Percentiles rank a stretch among this genome's conserved stretches.
phyloP scores from a whole-genome alignment of 208 protist species.

The Wallacemonas collosoma region DNA sequence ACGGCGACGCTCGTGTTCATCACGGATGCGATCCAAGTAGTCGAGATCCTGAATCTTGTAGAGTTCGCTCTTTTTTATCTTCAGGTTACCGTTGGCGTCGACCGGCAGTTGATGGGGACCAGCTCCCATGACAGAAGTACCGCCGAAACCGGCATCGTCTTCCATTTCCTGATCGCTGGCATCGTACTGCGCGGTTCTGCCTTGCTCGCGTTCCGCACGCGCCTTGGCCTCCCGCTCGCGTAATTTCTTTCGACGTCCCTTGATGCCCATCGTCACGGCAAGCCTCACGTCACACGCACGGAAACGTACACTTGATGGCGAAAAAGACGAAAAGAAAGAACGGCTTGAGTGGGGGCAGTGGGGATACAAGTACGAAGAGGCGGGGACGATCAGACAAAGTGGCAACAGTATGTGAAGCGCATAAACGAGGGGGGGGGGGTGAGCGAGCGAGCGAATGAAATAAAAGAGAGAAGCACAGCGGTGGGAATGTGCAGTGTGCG shows the following conservation, averaged over 20 bases:
- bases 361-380: no score
- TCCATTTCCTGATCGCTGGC: neutral
- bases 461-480: no score
- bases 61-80: conserved; percentile 86
- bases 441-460: no score
- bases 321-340: no score
- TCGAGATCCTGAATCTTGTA: conserved; percentile 83
- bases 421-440: no score
- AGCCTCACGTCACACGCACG: no score
- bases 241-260: conserved; percentile 71
- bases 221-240: conserved; percentile 55
- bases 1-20: conserved; percentile 70
- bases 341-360: no score
- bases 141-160: neutral
- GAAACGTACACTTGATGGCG: no score
- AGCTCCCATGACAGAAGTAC: conserved; percentile 29
- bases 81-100: conserved; percentile 46
- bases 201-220: conserved; percentile 19
- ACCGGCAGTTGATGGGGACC: conserved; percentile 53
- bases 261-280: conserved; percentile 72
- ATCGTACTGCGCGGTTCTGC: neutral
- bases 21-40: conserved; percentile 75
- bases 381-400: no score
- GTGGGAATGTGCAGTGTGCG: no score
- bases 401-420: no score